Conservation (phyloP, 495 filamentous ascomycete genomes). For the Halenospora varia region DNA sequence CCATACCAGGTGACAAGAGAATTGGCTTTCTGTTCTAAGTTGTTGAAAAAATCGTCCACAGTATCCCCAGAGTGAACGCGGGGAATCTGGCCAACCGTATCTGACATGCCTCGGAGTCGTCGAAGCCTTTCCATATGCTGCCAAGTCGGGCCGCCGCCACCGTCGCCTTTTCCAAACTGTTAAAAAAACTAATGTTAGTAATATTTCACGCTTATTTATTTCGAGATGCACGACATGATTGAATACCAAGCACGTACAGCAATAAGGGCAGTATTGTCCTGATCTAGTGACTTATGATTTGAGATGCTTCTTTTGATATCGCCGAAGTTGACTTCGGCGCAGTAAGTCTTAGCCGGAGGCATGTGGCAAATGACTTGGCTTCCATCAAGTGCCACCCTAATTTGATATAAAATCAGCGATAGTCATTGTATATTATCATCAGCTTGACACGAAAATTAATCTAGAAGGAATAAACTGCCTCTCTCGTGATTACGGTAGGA, state of each 20-base stretch:
- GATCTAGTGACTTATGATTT: slow-evolving; percentile 92
- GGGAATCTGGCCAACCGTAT: slow-evolving; percentile 77
- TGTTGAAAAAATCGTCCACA: slow-evolving; percentile 92
- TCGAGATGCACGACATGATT: too few species aligned
- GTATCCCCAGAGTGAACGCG: slow-evolving; percentile 85
- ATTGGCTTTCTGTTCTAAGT: slow-evolving; percentile 66
- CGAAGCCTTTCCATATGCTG: slow-evolving; percentile 91
- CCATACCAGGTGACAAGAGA: slow-evolving; percentile 96
- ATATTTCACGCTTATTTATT: too few species aligned
- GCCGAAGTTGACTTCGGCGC: slow-evolving; percentile 89
- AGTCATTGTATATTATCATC: too few species aligned
- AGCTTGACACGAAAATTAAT: too few species aligned
- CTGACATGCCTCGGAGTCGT: slow-evolving; percentile 86
- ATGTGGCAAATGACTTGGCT: slow-evolving; percentile 97
- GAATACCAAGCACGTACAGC: too few species aligned
- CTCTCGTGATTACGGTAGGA: too few species aligned
- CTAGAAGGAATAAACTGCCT: too few species aligned
- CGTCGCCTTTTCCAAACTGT: slow-evolving; percentile 97
- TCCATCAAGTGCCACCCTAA: slow-evolving; percentile 87
- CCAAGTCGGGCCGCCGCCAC: slow-evolving; percentile 90
- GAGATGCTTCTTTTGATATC: slow-evolving; percentile 87
- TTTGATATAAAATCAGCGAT: too few species aligned
- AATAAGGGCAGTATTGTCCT: slow-evolving; percentile 80
- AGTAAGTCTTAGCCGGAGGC: slow-evolving; percentile 92
- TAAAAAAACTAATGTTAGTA: too few species aligned